A percentile compares a stretch with the other conserved stretches of the same genome.
Evolutionary conservation across 352 stramenopile species (phyloP).

Genomic region (Globisporangium perplexum): DNA sequence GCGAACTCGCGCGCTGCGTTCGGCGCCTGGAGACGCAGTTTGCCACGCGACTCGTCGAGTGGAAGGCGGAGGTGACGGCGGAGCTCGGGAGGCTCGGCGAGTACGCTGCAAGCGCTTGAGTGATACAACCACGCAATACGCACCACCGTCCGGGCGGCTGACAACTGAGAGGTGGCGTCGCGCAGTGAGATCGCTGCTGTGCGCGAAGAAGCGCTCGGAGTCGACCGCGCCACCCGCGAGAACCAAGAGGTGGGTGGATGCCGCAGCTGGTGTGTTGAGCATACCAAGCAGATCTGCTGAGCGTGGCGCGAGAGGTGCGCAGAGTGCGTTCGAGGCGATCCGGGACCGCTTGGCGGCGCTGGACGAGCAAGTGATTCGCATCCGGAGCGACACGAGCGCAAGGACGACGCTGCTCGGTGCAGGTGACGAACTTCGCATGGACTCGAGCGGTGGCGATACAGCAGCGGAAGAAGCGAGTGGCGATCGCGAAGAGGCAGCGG

Average conservation of each 20-base stretch:
- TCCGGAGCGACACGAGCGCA: too few relatives aligned
- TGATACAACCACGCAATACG: too few relatives aligned
- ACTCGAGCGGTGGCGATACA: background rate
- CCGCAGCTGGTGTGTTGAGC: too few relatives aligned
- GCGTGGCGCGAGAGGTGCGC: too few relatives aligned
- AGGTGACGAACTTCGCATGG: too few relatives aligned
- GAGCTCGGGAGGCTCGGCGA: background rate
- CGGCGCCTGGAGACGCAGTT: slow-evolving; percentile 9
- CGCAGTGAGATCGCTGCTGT: slow-evolving; percentile 7
- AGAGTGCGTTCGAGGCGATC: background rate
- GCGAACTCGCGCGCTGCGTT: slow-evolving; percentile 14
- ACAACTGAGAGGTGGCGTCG: too few relatives aligned
- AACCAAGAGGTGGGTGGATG: slow-evolving; percentile 1
- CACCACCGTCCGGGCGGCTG: too few relatives aligned
- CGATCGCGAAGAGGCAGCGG: too few relatives aligned
- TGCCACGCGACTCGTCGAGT: slow-evolving; percentile 1
- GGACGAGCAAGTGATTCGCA: background rate
- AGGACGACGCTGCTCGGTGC: background rate
- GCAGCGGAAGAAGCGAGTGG: background rate
- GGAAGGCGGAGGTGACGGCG: slow-evolving; percentile 2
- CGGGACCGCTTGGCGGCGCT: background rate
- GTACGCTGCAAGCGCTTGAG: slow-evolving; percentile 1
- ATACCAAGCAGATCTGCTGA: background rate
- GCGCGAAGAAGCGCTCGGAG: slow-evolving; percentile 8
- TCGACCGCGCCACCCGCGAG: background rate